These are phyloP conservation scores for Lophiotrema nucula DNA, from an alignment of 495 filamentous ascomycete species.

Conservation along the genomic window DNA sequence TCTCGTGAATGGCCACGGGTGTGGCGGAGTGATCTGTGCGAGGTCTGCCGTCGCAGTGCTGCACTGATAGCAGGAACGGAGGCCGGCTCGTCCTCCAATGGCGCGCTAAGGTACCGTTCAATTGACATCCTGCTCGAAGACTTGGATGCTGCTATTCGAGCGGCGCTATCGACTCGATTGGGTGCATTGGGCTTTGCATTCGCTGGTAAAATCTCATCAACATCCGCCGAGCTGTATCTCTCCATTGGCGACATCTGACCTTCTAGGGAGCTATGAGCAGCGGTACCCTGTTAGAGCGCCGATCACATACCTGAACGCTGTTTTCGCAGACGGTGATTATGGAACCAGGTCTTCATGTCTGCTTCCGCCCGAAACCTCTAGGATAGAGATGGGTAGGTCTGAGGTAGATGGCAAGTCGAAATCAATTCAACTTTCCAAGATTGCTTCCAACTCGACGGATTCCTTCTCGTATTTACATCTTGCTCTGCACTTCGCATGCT, in stretches of 20 bases:
- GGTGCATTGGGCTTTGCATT: background rate
- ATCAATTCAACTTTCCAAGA: background rate
- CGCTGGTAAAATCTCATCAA: background rate
- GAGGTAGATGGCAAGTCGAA: background rate
- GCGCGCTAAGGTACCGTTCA: slow-evolving; percentile 25
- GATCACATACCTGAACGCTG: slow-evolving; percentile 9
- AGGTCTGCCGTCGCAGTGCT: slow-evolving; percentile 4
- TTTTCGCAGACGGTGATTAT: slow-evolving; percentile 19
- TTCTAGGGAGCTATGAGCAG: slow-evolving; percentile 1
- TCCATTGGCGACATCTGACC: background rate
- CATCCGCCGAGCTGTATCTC: slow-evolving; percentile 3
- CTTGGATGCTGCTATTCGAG: slow-evolving; percentile 19
- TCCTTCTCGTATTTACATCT: slow-evolving; percentile 21
- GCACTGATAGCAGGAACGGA: slow-evolving; percentile 28
- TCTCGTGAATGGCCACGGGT: slow-evolving; percentile 9
- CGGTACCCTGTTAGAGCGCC: too few relatives aligned
- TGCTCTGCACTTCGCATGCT: slow-evolving; percentile 3
- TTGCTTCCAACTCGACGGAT: background rate
- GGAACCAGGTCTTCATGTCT: slow-evolving; percentile 24
- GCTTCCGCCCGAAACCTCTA: background rate
- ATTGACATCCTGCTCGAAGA: slow-evolving; percentile 27
- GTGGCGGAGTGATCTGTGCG: background rate
- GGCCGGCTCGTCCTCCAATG: slow-evolving; percentile 26
- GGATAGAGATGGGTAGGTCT: background rate
- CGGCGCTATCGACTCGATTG: background rate